These are phyloP conservation scores for Penicillium bovifimosum DNA, from an alignment of 495 filamentous ascomycete genomes.

Conservation along the genomic window DNA sequence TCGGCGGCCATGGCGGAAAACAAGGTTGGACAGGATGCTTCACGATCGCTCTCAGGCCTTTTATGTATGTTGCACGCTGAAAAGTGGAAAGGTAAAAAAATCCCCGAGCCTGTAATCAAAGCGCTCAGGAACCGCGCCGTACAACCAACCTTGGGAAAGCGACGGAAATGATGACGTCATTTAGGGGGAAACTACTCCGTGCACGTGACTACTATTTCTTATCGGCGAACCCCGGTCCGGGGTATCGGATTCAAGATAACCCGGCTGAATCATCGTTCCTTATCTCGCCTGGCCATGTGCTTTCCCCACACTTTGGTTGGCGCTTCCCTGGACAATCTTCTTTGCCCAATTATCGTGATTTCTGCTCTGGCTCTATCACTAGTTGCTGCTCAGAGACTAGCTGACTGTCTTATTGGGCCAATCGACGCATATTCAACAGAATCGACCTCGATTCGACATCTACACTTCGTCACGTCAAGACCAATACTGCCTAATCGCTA, in stretches of 20 bases:
- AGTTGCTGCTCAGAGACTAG: background rate
- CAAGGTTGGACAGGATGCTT: conserved; percentile 8
- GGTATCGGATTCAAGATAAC: conserved; percentile 2
- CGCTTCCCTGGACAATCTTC: conserved; percentile 5
- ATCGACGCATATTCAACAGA: background rate
- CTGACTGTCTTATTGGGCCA: background rate
- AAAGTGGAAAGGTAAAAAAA: background rate
- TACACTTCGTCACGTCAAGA: background rate
- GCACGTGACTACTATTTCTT: conserved; percentile 5
- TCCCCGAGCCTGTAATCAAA: background rate
- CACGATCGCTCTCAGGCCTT: background rate
- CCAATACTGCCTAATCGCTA: background rate
- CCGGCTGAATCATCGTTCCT: conserved; percentile 22
- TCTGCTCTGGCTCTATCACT: background rate
- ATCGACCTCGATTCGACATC: background rate
- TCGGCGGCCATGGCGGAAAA: conserved; percentile 10
- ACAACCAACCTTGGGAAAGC: background rate
- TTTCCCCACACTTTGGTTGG: conserved; percentile 8
- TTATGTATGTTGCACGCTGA: background rate
- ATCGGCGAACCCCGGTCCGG: conserved; percentile 15
- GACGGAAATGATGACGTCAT: background rate
- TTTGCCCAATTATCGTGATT: background rate
- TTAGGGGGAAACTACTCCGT: background rate
- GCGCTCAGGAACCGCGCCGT: background rate
- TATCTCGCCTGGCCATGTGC: conserved; percentile 5